phyloP scores from a whole-genome alignment of 768 basidiomycete genomes.

The Mycena alexandri region DNA sequence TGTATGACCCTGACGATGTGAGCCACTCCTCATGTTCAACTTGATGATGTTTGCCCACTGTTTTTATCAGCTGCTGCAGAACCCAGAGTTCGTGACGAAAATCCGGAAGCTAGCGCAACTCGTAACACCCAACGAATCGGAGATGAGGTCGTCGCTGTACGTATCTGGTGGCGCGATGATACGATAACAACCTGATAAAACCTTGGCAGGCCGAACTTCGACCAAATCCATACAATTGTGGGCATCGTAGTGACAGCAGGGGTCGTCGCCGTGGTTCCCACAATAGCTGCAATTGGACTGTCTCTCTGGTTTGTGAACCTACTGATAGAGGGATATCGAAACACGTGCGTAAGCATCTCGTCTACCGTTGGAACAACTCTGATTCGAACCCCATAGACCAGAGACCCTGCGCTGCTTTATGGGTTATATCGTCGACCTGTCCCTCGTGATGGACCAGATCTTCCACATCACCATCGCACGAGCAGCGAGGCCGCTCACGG shows the following conservation, averaged over 20 bases:
- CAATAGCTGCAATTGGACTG: too few species aligned
- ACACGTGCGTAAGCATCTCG: neutral
- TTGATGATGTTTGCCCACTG: neutral
- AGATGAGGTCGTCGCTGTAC: neutral
- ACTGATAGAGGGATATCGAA: neutral
- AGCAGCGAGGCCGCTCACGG: conserved; percentile 6
- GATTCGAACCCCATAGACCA: neutral
- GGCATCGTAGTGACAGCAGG: too few species aligned
- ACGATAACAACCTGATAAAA: neutral
- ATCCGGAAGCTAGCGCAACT: conserved; percentile 14
- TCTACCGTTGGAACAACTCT: neutral
- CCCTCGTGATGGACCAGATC: conserved; percentile 13
- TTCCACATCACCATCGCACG: conserved; percentile 16
- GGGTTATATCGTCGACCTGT: conserved; percentile 14
- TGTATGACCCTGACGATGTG: conserved; percentile 15
- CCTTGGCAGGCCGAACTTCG: conserved; percentile 6
- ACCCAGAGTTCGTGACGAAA: neutral
- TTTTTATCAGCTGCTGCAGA: conserved; percentile 8
- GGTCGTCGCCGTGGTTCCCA: too few species aligned
- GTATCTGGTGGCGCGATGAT: neutral
- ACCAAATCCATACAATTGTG: neutral
- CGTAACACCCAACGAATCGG: neutral
- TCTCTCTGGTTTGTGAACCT: too few species aligned
- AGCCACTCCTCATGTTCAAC: neutral
- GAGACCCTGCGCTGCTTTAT: conserved; percentile 19